Evolutionary conservation across 495 filamentous ascomycete species (phyloP).

Genomic region (Cladorrhinum samala): DNA sequence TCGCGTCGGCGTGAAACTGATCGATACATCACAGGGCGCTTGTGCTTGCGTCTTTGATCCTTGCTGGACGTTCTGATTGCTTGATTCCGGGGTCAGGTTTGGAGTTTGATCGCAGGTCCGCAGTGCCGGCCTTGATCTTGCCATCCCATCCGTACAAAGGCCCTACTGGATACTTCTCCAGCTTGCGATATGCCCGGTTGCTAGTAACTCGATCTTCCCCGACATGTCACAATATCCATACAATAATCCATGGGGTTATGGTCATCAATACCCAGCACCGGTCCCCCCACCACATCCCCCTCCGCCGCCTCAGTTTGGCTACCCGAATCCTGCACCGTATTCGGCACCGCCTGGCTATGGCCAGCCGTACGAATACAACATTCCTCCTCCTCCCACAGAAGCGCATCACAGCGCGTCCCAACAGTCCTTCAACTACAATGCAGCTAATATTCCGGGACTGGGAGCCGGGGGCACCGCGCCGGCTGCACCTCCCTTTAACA

Average conservation of each 20-base stretch:
- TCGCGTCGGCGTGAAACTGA: neutral
- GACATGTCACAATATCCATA: neutral
- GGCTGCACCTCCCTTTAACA: neutral
- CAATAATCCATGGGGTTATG: neutral
- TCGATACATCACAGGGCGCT: neutral
- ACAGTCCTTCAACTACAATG: conserved; percentile 33
- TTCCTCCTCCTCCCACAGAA: conserved; percentile 17
- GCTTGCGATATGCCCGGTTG: conserved; percentile 11
- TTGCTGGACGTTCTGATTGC: neutral
- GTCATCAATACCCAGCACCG: neutral
- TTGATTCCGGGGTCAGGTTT: neutral
- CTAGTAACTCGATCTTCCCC: neutral
- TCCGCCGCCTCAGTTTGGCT: conserved; percentile 1
- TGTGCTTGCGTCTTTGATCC: neutral
- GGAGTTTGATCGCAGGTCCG: too few species aligned
- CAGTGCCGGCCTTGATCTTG: too few species aligned
- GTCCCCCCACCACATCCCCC: neutral
- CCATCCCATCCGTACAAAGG: too few species aligned
- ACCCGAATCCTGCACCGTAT: conserved; percentile 22
- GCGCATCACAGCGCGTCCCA: conserved; percentile 19
- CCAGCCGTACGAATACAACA: conserved; percentile 12
- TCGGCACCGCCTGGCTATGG: conserved; percentile 5
- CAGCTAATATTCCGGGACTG: conserved; percentile 37
- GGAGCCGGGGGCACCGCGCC: conserved; percentile 22
- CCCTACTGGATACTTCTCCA: neutral